Percentiles rank a stretch among this genome's conserved stretches.
Evolutionary conservation across 768 basidiomycete species (phyloP).

Genomic region (Fibroporia radiculosa): DNA sequence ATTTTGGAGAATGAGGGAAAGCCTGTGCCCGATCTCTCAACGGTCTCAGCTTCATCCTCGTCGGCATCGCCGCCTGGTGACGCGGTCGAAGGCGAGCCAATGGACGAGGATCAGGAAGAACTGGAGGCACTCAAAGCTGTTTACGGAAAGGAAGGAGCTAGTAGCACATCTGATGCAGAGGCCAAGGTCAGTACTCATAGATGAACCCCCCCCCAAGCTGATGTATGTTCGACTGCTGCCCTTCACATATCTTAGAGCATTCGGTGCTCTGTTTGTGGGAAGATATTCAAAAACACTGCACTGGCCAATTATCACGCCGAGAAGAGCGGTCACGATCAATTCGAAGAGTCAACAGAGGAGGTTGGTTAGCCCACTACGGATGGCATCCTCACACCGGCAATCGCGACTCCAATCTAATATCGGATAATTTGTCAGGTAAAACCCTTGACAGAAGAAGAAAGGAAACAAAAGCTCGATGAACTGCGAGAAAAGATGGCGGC

Average conservation of each 20-base stretch:
- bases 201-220: neutral
- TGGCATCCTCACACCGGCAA: neutral
- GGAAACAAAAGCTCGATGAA: constrained; percentile 71
- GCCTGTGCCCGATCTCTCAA: constrained; percentile 57
- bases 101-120: constrained; percentile 70
- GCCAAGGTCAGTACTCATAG: constrained; percentile 46
- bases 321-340: constrained; percentile 91
- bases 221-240: too few relatives aligned
- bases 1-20: constrained; percentile 74
- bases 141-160: constrained; percentile 26
- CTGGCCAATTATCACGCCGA: constrained; percentile 91
- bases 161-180: constrained; percentile 36
- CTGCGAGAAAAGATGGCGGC: constrained; percentile 70
- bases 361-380: constrained; percentile 28
- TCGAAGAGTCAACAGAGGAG: constrained; percentile 94
- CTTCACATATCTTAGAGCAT: constrained; percentile 48
- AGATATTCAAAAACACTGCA: constrained; percentile 79
- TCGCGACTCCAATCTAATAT: neutral
- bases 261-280: constrained; percentile 78
- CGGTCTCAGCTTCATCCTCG: constrained; percentile 28
- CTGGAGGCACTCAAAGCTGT: constrained; percentile 51
- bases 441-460: constrained; percentile 93
- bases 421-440: constrained; percentile 51
- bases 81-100: constrained; percentile 22
- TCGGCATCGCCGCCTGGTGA: constrained; percentile 14